Percentiles rank a stretch among this genome's conserved stretches.
phyloP scores from a whole-genome alignment of 441 rosid species.

The Dalechampia spathulata region DNA sequence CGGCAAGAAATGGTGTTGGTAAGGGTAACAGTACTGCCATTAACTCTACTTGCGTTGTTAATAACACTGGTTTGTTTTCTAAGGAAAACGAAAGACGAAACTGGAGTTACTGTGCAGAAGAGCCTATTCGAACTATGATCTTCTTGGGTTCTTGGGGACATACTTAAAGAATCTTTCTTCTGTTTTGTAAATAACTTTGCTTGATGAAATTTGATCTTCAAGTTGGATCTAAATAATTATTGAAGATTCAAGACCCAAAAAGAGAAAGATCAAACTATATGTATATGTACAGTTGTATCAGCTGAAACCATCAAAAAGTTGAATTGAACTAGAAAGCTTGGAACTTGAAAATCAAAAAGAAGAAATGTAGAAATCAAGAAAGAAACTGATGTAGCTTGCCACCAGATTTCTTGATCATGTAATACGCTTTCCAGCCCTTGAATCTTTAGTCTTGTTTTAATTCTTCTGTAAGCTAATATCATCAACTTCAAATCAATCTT shows the following conservation, averaged over 20 bases:
- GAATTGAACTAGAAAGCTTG: neutral
- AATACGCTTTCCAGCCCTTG: too few relatives aligned
- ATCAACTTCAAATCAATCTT: too few relatives aligned
- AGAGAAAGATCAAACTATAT: too few relatives aligned
- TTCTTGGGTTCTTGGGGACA: constrained; percentile 60
- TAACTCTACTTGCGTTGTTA: neutral
- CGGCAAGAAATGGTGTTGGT: constrained; percentile 21
- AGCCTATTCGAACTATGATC: constrained; percentile 56
- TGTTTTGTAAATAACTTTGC: neutral
- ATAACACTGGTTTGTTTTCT: constrained; percentile 1
- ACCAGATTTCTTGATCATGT: too few relatives aligned
- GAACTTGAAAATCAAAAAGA: too few relatives aligned
- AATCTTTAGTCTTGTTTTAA: too few relatives aligned
- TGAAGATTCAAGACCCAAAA: neutral
- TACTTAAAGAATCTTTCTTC: constrained; percentile 15
- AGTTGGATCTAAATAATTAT: neutral
- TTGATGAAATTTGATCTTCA: neutral
- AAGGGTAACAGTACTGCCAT: neutral
- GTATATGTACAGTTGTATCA: neutral
- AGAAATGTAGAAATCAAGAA: neutral
- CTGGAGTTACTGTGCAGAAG: constrained; percentile 22
- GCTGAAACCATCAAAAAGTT: neutral
- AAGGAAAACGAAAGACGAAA: constrained; percentile 35
- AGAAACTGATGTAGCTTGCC: neutral
- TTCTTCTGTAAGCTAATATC: too few relatives aligned